Base-by-base conservation (phyloP, 495 filamentous ascomycete genomes). In the Penicillium coprophilum region DNA sequence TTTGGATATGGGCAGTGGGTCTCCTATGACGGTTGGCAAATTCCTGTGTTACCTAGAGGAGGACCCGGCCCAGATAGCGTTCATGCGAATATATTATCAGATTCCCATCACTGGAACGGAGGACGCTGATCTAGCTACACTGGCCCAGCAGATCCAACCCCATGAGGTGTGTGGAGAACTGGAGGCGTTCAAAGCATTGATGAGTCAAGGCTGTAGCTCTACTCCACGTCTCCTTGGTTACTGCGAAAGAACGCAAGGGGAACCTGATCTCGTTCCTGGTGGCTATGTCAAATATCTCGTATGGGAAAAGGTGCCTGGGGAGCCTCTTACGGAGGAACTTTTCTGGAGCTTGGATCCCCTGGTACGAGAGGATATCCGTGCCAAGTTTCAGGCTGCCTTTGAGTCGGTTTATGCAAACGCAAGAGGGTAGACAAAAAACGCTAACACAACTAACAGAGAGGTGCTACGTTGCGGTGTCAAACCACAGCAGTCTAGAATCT, bases 51-150 rank as follows among this genome's bases (percentile, higher is more conserved):
- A 55, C 31, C 52, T 53, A 6, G 34, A 0, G 21, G 49, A 24
- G 23, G 52, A 59, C 49, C 56, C 47, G n/a, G 39, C 3, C 11
- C 44, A 54, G 30, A 47, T 50, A 46, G 60, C 57, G 13, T 60
- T 60, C 24, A 63, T 63, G 61, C 53, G 61, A 51, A 52, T 63
- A 11, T 60, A 60, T 43, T 6, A 60, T 19, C 54, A 58, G 57
- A 64, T 64, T 53, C 57, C 61, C 40, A 58, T 61, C 53, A 52
- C 53, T 50, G 53, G 57, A 23, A 63, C 61, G 34, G 61, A 64
- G 39, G 54, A 60, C 28, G 50, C 58, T 34, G 41, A 58, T 17
- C 43, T 12, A 17, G 56, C 24, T 13, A 60, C 61, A 48, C 46
- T 51, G 36, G 55, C 50, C 17, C 13, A 49, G 44, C 61, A 60